These are phyloP conservation scores for Gossypium davidsonii DNA, from an alignment of 441 rosid genomes.

Conservation along the genomic window DNA sequence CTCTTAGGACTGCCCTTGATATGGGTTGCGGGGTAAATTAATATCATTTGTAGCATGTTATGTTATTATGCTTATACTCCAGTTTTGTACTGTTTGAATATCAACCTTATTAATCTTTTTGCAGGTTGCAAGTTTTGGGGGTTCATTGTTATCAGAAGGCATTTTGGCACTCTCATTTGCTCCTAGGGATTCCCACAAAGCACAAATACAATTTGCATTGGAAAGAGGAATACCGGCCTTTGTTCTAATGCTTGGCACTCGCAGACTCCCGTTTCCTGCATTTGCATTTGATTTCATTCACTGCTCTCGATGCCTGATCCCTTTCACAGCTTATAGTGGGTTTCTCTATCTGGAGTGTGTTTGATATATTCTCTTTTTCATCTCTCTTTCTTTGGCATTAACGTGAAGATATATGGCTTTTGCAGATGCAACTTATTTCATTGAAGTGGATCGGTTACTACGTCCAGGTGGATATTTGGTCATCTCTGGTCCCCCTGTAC, in stretches of 20 bases:
- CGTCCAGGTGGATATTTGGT: slow-evolving; percentile 92
- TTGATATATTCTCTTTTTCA: slow-evolving; percentile 1
- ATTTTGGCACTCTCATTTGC: slow-evolving; percentile 80
- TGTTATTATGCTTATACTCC: not conserved
- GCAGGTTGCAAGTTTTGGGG: slow-evolving; percentile 98
- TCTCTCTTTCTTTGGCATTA: slow-evolving; percentile 12
- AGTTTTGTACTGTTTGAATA: slow-evolving; percentile 7
- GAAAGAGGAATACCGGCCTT: slow-evolving; percentile 95
- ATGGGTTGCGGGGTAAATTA: slow-evolving; percentile 91
- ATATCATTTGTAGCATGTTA: not conserved
- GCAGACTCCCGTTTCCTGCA: slow-evolving; percentile 88
- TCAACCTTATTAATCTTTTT: slow-evolving; percentile 4
- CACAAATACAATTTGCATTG: slow-evolving; percentile 84
- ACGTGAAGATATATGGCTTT: slow-evolving; percentile 18
- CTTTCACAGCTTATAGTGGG: slow-evolving; percentile 93
- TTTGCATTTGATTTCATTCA: slow-evolving; percentile 81
- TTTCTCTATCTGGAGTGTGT: not conserved
- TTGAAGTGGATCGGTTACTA: slow-evolving; percentile 86
- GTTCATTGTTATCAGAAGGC: slow-evolving; percentile 60
- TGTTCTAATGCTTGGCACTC: slow-evolving; percentile 98
- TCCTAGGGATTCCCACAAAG: slow-evolving; percentile 89
- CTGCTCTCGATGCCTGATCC: slow-evolving; percentile 86
- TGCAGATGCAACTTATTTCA: slow-evolving; percentile 89
- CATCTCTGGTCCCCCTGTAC: slow-evolving; percentile 97
- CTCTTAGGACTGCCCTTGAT: slow-evolving; percentile 85